Evolutionary conservation across 805 yeast species (phyloP), one percentile per base, ranked within the genome.

Genomic region (baker's yeast (Saccharomyces cerevisiae)): DNA sequence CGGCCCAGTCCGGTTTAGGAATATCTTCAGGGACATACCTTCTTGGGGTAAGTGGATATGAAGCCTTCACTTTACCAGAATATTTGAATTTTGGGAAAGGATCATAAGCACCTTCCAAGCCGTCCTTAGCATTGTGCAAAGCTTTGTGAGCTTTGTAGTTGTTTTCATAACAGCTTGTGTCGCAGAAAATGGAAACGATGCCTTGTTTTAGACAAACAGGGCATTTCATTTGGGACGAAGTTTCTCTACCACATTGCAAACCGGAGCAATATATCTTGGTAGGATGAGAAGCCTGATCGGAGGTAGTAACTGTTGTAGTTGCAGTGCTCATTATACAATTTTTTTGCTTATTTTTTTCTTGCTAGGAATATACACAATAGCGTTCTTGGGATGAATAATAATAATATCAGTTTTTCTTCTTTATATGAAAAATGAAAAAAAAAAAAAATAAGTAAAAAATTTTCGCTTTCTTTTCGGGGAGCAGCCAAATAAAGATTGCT

Each of bases 121-220:
- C 78, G 13, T 83, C 83, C 50, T 79, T 83, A 57, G 80, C 80
- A 29, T 76, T 76, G 68, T 91, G 97, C 52, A 83, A 74, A 29
- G 82, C 78, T 73, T 90, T 91, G 69, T 92, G 99, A 24, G 76
- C 69, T 14, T 79, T 71, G 82, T 89, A 87, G 47, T 81, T 74
- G 48, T 85, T 73, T 66, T 86, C 82, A 74, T 89, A 92, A 70
- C 99, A 92, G 1, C 73, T 72, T 60, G 91, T 96, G 65, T 83
- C 79, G 73, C 99, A 94, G 71, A 92, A 94, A 21, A 78, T 78
- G 50, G 80, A 74, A 46, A 77, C 74, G 50, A 80, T 61, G 14
- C 83, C 88, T 56, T 77, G 78, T 66, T 94, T 91, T 57, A 94
- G 72, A 71, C 99, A 94, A 14, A 91, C 76, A 0, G 99, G 99